These are phyloP conservation scores for Penicillium argentinense DNA, from an alignment of 495 filamentous ascomycete genomes.

Conservation along the genomic window DNA sequence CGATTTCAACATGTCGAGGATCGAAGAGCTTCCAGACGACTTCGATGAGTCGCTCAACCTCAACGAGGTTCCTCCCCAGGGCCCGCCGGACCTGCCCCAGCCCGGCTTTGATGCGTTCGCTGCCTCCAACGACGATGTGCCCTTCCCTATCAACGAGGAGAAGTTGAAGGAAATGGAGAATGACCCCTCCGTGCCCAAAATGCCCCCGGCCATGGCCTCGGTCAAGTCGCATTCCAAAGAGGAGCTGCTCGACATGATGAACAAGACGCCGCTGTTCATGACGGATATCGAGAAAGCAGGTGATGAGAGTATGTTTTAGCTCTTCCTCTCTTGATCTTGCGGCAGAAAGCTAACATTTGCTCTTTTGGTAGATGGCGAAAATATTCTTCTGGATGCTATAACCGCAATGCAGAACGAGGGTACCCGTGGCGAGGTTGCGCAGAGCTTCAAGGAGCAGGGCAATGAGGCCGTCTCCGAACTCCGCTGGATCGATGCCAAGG, in stretches of 20 bases:
- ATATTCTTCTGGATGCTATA: conserved; percentile 78
- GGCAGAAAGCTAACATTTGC: neutral
- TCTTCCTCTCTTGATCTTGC: neutral
- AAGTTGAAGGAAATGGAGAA: conserved; percentile 33
- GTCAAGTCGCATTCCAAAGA: conserved; percentile 62
- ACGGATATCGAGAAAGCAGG: conserved; percentile 75
- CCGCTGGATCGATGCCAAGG: conserved; percentile 79
- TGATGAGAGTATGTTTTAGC: conserved; percentile 46
- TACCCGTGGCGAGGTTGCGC: conserved; percentile 73
- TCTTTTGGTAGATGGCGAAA: conserved; percentile 51
- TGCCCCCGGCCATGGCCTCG: conserved; percentile 62
- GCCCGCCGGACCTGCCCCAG: conserved; percentile 17
- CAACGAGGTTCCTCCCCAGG: conserved; percentile 24
- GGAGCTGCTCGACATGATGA: conserved; percentile 72
- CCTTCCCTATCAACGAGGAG: conserved; percentile 47
- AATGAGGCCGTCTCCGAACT: conserved; percentile 80
- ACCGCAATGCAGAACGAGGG: conserved; percentile 92
- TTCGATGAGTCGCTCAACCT: conserved; percentile 48
- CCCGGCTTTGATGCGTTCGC: conserved; percentile 26
- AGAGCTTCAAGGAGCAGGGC: conserved; percentile 81
- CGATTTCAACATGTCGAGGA: conserved; percentile 32
- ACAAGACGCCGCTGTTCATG: conserved; percentile 91
- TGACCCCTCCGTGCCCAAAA: conserved; percentile 33
- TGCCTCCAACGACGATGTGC: conserved; percentile 34
- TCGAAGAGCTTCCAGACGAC: conserved; percentile 55